Conservation (phyloP, 345 rosid genomes). For the Abelmoschus esculentus region DNA sequence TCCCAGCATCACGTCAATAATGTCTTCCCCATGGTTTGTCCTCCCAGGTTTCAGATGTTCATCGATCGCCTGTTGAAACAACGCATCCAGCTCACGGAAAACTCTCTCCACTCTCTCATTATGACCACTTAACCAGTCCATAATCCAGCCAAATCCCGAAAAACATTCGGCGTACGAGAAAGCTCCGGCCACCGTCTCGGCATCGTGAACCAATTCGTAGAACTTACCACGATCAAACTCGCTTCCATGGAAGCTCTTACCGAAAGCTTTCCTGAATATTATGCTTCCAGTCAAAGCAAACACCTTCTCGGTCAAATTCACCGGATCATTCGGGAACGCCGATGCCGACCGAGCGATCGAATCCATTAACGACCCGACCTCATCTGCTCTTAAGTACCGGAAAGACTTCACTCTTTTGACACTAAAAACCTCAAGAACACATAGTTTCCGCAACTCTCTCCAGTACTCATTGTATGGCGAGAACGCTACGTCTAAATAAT, state of each 20-base stretch:
- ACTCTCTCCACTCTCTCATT: slow-evolving; percentile 23
- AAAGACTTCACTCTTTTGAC: slow-evolving; percentile 30
- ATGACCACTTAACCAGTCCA: slow-evolving; percentile 30
- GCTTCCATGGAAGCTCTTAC: slow-evolving; percentile 25
- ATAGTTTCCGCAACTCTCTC: slow-evolving; percentile 25
- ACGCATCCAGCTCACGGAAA: slow-evolving; percentile 28
- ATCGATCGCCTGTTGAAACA: slow-evolving; percentile 30
- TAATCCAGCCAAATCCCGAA: slow-evolving; percentile 27
- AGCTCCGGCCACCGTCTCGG: slow-evolving; percentile 17
- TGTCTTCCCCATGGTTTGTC: slow-evolving; percentile 21
- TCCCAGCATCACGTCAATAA: slow-evolving; percentile 38
- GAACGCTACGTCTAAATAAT: slow-evolving; percentile 27
- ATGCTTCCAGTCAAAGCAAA: slow-evolving; percentile 16
- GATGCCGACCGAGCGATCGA: slow-evolving; percentile 19
- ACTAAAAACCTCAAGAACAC: slow-evolving; percentile 28
- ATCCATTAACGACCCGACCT: slow-evolving; percentile 19
- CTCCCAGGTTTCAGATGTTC: slow-evolving; percentile 28
- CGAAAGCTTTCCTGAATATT: slow-evolving; percentile 24
- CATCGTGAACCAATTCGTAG: slow-evolving; percentile 21
- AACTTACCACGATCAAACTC: slow-evolving; percentile 21
- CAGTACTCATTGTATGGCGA: slow-evolving; percentile 27
- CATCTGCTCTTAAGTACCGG: slow-evolving; percentile 28
- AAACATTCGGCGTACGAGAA: slow-evolving; percentile 29
- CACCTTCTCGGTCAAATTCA: slow-evolving; percentile 20
- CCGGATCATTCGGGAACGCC: background rate